Evolutionary conservation across 2,329 filamentous ascomycete genomes (phyloP).

Genomic region (Diaporthe nobilis): DNA sequence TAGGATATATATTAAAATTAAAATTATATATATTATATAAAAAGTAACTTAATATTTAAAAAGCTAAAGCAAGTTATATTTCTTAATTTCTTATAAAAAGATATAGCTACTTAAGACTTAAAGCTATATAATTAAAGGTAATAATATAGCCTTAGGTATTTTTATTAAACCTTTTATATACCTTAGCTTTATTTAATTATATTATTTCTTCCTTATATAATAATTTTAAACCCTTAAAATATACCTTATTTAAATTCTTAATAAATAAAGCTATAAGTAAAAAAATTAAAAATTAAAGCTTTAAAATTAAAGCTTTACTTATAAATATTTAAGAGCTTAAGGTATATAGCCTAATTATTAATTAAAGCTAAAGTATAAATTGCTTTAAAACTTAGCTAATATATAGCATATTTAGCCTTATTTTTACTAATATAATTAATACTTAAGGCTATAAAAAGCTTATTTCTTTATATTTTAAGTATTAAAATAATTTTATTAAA

Average conservation of each 20-base stretch:
- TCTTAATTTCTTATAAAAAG: not conserved
- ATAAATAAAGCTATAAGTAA: too few relatives aligned
- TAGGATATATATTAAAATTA: not conserved
- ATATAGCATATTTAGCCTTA: not conserved
- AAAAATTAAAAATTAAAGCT: not conserved
- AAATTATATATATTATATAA: not conserved
- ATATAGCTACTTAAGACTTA: accelerated
- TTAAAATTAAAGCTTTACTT: not conserved
- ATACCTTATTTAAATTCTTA: too few relatives aligned
- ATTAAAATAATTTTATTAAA: not conserved
- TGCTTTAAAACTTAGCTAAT: not conserved
- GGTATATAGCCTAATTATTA: not conserved
- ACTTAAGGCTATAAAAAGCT: not conserved
- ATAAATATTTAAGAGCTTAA: not conserved
- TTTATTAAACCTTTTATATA: not conserved
- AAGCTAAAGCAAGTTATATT: not conserved
- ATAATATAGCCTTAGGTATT: too few relatives aligned
- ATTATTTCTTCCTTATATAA: not conserved
- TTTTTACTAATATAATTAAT: not conserved
- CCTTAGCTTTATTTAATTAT: not conserved
- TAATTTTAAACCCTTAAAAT: not conserved
- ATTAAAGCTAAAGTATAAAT: not conserved
- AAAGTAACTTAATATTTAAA: not conserved
- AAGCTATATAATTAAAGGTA: not conserved
- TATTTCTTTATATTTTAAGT: not conserved